Percentiles rank a stretch among this genome's conserved stretches.
These are phyloP conservation scores for Fusarium vanettenii DNA, from an alignment of 2,329 filamentous ascomycete species.

Conservation along the genomic window DNA sequence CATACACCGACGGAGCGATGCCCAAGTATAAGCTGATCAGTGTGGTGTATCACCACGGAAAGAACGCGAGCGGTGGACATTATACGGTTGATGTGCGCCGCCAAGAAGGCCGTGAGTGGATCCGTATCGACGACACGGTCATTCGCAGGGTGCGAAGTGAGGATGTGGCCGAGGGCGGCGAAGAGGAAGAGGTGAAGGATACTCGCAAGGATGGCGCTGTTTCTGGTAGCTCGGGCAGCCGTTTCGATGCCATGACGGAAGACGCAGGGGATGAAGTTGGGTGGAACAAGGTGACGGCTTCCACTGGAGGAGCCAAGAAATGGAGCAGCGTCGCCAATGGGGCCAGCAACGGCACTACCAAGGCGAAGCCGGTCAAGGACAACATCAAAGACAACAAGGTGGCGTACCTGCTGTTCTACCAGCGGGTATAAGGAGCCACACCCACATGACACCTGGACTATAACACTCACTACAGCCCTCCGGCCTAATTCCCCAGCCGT, in stretches of 20 bases:
- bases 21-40: slow-evolving; percentile 88
- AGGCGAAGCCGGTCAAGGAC: slow-evolving; percentile 69
- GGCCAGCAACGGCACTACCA: slow-evolving; percentile 62
- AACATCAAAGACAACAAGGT: slow-evolving; percentile 93
- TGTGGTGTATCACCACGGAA: slow-evolving; percentile 97
- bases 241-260: slow-evolving; percentile 78
- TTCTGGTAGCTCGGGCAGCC: slow-evolving; percentile 68
- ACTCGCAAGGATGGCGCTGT: slow-evolving; percentile 39
- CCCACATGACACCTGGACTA: slow-evolving; percentile 11
- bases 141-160: slow-evolving; percentile 87
- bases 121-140: slow-evolving; percentile 92
- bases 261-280: slow-evolving; percentile 75
- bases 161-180: slow-evolving; percentile 87
- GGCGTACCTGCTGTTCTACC: slow-evolving; percentile 96
- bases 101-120: slow-evolving; percentile 96
- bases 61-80: slow-evolving; percentile 94
- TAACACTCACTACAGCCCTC: slow-evolving; percentile 30
- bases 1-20: slow-evolving; percentile 72
- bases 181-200: slow-evolving; percentile 80
- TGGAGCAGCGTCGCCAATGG: slow-evolving; percentile 79
- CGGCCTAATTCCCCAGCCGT: slow-evolving; percentile 20
- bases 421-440: slow-evolving; percentile 67
- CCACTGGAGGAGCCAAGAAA: slow-evolving; percentile 73
- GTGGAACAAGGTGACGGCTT: slow-evolving; percentile 83
- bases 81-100: slow-evolving; percentile 98